Conservation (phyloP, 2,329 filamentous ascomycete genomes). For the Cladosporium sphaerospermum region DNA sequence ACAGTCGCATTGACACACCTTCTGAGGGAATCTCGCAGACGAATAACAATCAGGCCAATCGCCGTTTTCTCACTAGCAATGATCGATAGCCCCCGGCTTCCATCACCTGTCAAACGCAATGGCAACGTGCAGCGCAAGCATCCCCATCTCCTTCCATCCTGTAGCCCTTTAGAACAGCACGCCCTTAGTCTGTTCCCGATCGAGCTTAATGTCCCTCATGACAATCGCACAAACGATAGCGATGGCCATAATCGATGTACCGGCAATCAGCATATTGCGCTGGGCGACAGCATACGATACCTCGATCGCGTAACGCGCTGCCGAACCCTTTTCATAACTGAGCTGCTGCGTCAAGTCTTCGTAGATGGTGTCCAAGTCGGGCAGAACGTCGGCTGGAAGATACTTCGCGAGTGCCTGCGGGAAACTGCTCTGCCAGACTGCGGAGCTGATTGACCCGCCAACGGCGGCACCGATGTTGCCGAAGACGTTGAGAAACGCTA, state of each 20-base stretch:
- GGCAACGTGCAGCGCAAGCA: too few relatives aligned
- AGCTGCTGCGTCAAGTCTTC: slow-evolving; percentile 50
- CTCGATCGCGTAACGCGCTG: slow-evolving; percentile 41
- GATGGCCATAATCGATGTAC: slow-evolving; percentile 16
- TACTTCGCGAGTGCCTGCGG: slow-evolving; percentile 15
- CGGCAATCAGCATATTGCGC: slow-evolving; percentile 33
- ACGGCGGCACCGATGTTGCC: slow-evolving; percentile 44
- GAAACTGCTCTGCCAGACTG: slow-evolving; percentile 24
- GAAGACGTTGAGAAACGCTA: slow-evolving; percentile 31
- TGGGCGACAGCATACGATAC: slow-evolving; percentile 32
- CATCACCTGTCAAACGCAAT: too few relatives aligned
- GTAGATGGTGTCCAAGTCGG: slow-evolving; percentile 37
- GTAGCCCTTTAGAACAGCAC: slow-evolving; percentile 2
- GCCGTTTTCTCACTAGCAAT: too few relatives aligned
- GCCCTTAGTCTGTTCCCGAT: slow-evolving; percentile 14
- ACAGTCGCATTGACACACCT: too few relatives aligned
- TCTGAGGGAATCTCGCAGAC: too few relatives aligned
- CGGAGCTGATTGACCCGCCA: slow-evolving; percentile 36
- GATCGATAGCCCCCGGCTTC: too few relatives aligned
- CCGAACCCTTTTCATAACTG: slow-evolving; percentile 45
- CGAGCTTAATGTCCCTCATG: slow-evolving; percentile 20
- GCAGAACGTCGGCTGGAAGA: slow-evolving; percentile 12
- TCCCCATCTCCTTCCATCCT: too few relatives aligned
- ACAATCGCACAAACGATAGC: slow-evolving; percentile 13
- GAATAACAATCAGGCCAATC: too few relatives aligned